Percentiles rank a stretch among this genome's conserved stretches.
Evolutionary conservation across 306 rosid genomes (phyloP).

Genomic region (Castanea crenata): DNA sequence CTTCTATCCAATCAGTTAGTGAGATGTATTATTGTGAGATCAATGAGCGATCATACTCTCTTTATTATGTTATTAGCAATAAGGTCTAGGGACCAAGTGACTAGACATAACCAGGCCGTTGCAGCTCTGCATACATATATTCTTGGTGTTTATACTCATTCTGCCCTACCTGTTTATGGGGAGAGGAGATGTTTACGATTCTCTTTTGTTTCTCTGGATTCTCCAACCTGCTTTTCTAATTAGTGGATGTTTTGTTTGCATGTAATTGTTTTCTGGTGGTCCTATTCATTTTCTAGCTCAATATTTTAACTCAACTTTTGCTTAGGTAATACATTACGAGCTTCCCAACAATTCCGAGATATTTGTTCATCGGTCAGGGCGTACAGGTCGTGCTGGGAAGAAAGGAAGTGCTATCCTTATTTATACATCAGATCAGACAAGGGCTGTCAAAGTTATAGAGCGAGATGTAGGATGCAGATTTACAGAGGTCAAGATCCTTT

Average conservation of each 20-base stretch:
- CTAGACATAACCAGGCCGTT: too few relatives aligned
- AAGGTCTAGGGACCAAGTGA: too few relatives aligned
- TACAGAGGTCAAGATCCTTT: conserved; percentile 60
- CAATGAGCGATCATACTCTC: too few relatives aligned
- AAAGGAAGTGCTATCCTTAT: conserved; percentile 85
- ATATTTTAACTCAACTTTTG: neutral
- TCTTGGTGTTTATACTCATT: too few relatives aligned
- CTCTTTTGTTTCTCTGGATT: neutral
- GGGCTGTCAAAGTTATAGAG: conserved; percentile 70
- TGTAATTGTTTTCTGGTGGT: neutral
- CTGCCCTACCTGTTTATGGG: too few relatives aligned
- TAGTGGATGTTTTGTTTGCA: neutral
- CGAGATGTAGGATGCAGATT: conserved; percentile 86
- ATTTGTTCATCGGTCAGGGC: conserved; percentile 98
- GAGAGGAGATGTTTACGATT: too few relatives aligned
- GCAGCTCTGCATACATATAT: too few relatives aligned
- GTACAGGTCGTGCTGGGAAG: conserved; percentile 99
- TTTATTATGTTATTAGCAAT: too few relatives aligned
- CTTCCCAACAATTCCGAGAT: conserved; percentile 90
- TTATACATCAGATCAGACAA: conserved; percentile 60
- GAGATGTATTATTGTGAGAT: too few relatives aligned
- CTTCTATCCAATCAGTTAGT: too few relatives aligned
- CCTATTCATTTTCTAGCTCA: neutral
- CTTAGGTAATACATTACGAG: conserved; percentile 84
- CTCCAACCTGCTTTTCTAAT: neutral